phyloP scores from a whole-genome alignment of 192 early-diverging fungal species.

The Coemansia biformis region DNA sequence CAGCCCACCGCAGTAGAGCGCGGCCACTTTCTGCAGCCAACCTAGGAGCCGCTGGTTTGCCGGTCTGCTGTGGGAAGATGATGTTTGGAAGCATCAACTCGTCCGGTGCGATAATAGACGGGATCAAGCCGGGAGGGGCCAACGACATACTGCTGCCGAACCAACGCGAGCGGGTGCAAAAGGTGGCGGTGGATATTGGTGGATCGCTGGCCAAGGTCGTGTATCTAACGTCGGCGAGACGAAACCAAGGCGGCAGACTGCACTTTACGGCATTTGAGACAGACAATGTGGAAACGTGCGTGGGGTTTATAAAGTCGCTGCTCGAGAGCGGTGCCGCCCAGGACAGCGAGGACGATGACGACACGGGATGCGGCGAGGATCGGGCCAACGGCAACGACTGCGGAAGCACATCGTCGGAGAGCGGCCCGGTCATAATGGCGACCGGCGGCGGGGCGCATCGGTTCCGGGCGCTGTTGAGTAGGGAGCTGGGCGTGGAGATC shows the following conservation, averaged over 20 bases:
- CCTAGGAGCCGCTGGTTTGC: too few species aligned
- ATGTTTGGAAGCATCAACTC: slow-evolving; percentile 50
- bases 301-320: slow-evolving; percentile 72
- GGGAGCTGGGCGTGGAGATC: slow-evolving; percentile 66
- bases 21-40: too few species aligned
- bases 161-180: slow-evolving; percentile 73
- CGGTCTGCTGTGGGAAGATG: too few species aligned
- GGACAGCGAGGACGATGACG: not conserved
- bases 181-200: slow-evolving; percentile 88
- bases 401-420: too few species aligned
- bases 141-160: slow-evolving; percentile 86
- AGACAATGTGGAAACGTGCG: slow-evolving; percentile 81
- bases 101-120: slow-evolving; percentile 37
- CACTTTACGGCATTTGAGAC: slow-evolving; percentile 95
- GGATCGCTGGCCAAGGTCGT: slow-evolving; percentile 72
- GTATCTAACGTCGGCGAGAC: slow-evolving; percentile 54
- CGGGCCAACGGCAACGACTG: not conserved
- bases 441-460: slow-evolving; percentile 87
- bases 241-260: slow-evolving; percentile 71
- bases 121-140: slow-evolving; percentile 22
- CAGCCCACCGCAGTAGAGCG: too few species aligned
- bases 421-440: slow-evolving; percentile 61
- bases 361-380: too few species aligned
- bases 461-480: slow-evolving; percentile 62
- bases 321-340: slow-evolving; percentile 28